Percentiles rank a stretch among this genome's conserved stretches.
Evolutionary conservation across 768 basidiomycete species (phyloP).

Genomic region (Tylopilus subfusipes): DNA sequence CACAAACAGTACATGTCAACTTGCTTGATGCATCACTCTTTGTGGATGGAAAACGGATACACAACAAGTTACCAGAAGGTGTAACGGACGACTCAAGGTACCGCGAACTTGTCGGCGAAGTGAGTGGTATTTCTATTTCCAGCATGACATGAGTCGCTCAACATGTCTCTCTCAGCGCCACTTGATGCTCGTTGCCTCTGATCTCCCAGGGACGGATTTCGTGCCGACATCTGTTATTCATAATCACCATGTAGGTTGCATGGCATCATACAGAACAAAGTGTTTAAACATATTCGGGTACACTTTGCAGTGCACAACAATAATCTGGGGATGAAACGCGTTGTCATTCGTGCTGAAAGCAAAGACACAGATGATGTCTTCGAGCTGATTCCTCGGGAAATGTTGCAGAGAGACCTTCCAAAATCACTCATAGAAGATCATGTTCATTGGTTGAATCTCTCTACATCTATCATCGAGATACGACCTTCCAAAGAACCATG

Average conservation of each 20-base stretch:
- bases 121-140: neutral
- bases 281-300: constrained; percentile 9
- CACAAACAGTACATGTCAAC: constrained; percentile 24
- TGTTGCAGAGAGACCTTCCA: neutral
- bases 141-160: too few relatives aligned
- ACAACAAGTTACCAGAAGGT: constrained; percentile 17
- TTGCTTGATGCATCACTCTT: constrained; percentile 28
- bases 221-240: constrained; percentile 21
- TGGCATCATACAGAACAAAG: too few relatives aligned
- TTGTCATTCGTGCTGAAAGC: neutral
- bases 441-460: too few relatives aligned
- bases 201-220: constrained; percentile 26
- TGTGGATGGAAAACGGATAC: constrained; percentile 26
- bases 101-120: constrained; percentile 19
- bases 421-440: neutral
- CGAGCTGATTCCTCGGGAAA: too few relatives aligned
- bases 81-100: constrained; percentile 26
- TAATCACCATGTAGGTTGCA: too few relatives aligned
- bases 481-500: too few relatives aligned
- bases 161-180: too few relatives aligned
- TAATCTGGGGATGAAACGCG: constrained; percentile 3
- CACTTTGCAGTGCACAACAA: constrained; percentile 11
- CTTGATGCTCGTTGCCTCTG: too few relatives aligned
- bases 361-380: neutral
- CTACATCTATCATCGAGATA: too few relatives aligned